A percentile compares a stretch with the other conserved stretches of the same genome.
phyloP scores from a whole-genome alignment of 768 basidiomycete genomes.

The Termitomyces sp. region DNA sequence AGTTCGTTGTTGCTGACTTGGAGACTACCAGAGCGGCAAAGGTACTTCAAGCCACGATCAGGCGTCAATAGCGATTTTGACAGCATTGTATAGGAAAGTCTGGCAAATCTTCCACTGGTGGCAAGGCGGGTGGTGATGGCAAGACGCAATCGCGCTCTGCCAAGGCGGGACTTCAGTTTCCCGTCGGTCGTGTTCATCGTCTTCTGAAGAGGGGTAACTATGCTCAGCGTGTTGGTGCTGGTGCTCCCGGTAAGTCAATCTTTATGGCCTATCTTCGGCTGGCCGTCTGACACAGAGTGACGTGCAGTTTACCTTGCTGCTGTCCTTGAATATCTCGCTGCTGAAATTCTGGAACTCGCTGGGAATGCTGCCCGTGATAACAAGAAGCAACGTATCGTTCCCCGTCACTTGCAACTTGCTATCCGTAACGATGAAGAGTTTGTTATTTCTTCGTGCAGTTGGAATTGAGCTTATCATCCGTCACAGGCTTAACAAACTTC shows the following conservation, averaged over 20 bases:
- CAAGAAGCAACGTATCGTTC: constrained; percentile 95
- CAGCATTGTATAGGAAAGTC: constrained; percentile 35
- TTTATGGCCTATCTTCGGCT: neutral
- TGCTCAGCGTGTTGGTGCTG: constrained; percentile 83
- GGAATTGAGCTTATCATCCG: constrained; percentile 3
- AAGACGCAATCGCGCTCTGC: constrained; percentile 71
- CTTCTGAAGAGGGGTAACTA: constrained; percentile 85
- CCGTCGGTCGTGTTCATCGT: constrained; percentile 93
- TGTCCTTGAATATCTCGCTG: constrained; percentile 89
- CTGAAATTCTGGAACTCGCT: constrained; percentile 91
- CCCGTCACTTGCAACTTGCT: constrained; percentile 91
- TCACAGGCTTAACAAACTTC: constrained; percentile 62
- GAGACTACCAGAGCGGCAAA: constrained; percentile 33
- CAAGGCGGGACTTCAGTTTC: constrained; percentile 80
- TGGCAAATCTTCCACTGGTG: constrained; percentile 70
- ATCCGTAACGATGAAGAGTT: constrained; percentile 93
- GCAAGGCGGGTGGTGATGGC: constrained; percentile 52
- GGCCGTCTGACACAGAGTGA: neutral
- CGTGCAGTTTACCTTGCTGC: constrained; percentile 82
- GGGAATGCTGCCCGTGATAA: constrained; percentile 89
- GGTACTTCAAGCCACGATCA: constrained; percentile 20
- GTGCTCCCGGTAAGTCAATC: constrained; percentile 65
- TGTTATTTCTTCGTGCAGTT: constrained; percentile 19
- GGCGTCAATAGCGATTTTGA: constrained; percentile 7
- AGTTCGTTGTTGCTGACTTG: constrained; percentile 7